Evolutionary conservation across 164 flowering plant species (phyloP).

Genomic region (Hamamelis virginiana): DNA sequence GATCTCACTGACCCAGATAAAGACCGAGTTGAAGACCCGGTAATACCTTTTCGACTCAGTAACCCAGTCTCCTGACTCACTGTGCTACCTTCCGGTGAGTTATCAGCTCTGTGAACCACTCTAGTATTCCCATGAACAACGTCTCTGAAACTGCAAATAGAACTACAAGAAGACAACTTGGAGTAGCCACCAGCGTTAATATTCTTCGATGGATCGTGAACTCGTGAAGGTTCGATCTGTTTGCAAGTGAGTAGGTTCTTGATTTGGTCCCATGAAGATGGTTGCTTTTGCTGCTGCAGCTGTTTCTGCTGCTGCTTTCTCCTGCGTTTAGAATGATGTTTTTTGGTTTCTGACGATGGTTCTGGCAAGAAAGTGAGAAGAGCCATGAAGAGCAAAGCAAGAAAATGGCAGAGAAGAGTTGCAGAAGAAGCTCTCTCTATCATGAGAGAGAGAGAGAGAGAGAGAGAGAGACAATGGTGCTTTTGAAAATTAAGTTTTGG

Average conservation of each 20-base stretch:
- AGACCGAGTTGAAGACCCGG: constrained; percentile 32
- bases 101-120: constrained; percentile 82
- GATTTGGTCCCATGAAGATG: constrained; percentile 92
- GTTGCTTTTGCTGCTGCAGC: constrained; percentile 17
- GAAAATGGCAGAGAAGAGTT: constrained; percentile 12
- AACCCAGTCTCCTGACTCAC: constrained; percentile 56
- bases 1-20: constrained; percentile 43
- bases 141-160: constrained; percentile 77
- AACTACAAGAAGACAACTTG: constrained; percentile 66
- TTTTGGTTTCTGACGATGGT: constrained; percentile 19
- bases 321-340: constrained; percentile 31
- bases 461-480: constrained; percentile 1
- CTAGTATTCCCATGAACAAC: constrained; percentile 76
- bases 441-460: constrained; percentile 13
- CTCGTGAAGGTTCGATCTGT: constrained; percentile 52
- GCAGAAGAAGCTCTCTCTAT: constrained; percentile 20
- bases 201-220: constrained; percentile 61
- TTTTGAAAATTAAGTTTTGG: neutral
- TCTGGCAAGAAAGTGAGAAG: constrained; percentile 48
- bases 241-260: constrained; percentile 85
- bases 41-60: constrained; percentile 37
- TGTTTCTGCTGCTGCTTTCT: constrained; percentile 22
- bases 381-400: constrained; percentile 45
- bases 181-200: constrained; percentile 26
- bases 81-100: constrained; percentile 75